These are phyloP conservation scores for Cinchona pubescens DNA, from an alignment of 257 asterid genomes.

Conservation along the genomic window DNA sequence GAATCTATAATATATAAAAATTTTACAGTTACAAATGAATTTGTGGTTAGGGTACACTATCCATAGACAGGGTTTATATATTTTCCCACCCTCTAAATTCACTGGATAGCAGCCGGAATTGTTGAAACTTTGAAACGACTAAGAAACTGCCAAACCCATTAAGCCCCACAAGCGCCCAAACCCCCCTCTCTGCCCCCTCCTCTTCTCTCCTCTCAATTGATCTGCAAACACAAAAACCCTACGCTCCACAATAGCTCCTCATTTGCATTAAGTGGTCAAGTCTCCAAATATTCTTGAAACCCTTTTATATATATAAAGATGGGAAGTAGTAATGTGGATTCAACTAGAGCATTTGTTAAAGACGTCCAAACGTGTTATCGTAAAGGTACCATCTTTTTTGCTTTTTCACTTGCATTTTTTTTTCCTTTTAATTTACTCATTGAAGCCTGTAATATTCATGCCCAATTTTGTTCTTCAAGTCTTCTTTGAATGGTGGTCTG, in stretches of 20 bases:
- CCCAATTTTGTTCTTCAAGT: background rate
- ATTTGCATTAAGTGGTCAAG: background rate
- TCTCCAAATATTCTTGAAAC: background rate
- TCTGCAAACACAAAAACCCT: slow-evolving; percentile 3
- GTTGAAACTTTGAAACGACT: background rate
- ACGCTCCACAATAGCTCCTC: background rate
- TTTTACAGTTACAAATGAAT: too few relatives aligned
- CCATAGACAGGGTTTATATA: too few relatives aligned
- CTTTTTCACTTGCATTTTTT: background rate
- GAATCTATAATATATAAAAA: too few relatives aligned
- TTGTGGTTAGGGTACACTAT: too few relatives aligned
- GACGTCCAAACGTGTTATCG: slow-evolving; percentile 47
- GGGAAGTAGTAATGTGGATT: slow-evolving; percentile 26
- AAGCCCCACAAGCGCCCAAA: background rate
- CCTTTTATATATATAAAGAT: too few relatives aligned
- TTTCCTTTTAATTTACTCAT: background rate
- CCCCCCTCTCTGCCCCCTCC: background rate
- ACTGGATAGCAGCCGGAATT: background rate
- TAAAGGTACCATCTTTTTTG: slow-evolving; percentile 35
- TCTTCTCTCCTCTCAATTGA: background rate
- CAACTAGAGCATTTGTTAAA: slow-evolving; percentile 46
- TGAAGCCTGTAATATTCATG: background rate
- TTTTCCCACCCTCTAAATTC: background rate
- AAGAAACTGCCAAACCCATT: background rate
- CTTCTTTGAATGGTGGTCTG: background rate